A percentile compares a stretch with the other conserved stretches of the same genome.
Conservation (phyloP, 768 basidiomycete species). For the Psilocybe cubensis region DNA sequence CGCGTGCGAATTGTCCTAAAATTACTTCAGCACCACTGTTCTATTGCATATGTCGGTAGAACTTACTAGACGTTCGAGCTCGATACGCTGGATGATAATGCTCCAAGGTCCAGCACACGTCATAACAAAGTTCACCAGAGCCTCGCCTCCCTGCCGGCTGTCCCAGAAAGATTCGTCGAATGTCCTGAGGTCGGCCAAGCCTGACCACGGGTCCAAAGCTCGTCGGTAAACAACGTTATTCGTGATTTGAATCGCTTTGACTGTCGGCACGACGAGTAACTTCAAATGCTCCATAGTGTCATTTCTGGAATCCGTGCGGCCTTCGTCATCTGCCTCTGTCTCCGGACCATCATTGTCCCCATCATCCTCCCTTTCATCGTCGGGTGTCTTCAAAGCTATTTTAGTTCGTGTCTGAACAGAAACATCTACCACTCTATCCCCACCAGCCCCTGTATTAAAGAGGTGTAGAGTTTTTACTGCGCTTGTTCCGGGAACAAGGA, state of each 20-base stretch:
- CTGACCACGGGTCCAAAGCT: conserved; percentile 41
- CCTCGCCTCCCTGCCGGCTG: conserved; percentile 55
- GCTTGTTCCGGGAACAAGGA: conserved; percentile 58
- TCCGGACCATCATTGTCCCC: conserved; percentile 8
- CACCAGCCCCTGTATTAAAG: conserved; percentile 60
- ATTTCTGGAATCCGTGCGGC: conserved; percentile 25
- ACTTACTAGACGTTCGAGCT: conserved; percentile 52
- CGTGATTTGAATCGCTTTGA: conserved; percentile 59
- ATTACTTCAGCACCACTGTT: background rate
- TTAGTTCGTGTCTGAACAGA: conserved; percentile 67
- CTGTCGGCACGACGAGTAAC: conserved; percentile 68
- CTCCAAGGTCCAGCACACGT: conserved; percentile 59
- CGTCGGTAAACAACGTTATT: conserved; percentile 61
- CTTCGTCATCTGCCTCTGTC: conserved; percentile 23
- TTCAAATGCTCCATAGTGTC: conserved; percentile 64
- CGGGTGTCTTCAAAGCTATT: conserved; percentile 21
- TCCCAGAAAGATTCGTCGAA: conserved; percentile 61
- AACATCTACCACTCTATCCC: conserved; percentile 78
- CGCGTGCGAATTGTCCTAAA: conserved; percentile 47
- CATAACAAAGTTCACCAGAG: conserved; percentile 53
- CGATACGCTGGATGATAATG: conserved; percentile 53
- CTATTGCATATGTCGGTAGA: background rate
- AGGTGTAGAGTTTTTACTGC: conserved; percentile 67
- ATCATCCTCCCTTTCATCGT: conserved; percentile 18
- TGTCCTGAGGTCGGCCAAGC: conserved; percentile 54